Evolutionary conservation across 2,329 filamentous ascomycete species (phyloP), one percentile per base, ranked within the genome.

Genomic region (Ophiostoma sp.): DNA sequence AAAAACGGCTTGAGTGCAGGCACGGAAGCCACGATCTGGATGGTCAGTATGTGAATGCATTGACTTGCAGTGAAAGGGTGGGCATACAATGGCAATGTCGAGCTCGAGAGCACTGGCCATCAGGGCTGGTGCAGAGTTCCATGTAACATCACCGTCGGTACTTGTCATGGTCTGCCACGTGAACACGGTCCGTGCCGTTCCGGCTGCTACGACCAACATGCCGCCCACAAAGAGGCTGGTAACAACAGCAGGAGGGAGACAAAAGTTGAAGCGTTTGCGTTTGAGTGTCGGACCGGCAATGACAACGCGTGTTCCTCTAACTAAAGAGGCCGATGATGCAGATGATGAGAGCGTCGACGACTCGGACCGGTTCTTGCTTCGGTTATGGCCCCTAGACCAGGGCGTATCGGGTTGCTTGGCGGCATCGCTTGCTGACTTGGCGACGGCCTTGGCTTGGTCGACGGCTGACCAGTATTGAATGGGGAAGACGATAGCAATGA

Each of bases 1-100:
- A 63, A 63, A 25, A 63, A 63, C n/a, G 59, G 59, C 4, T 63
- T 63, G 19, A 63, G 59, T 8, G 59, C 59, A n/a, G 59, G 59
- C 8, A 63, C 17, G 4, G 59, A 63, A 3, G 59, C 59, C 19
- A 63, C 59, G 2, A 63, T 36, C 59, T 63, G 3, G 8, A 12
- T 1, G 9, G 59, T 63, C 33, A 63, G 33, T 25, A 63, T 12
- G 9, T 22, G 3, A 11, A 42, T 33, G 12, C 3, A 12, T 22
- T 15, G 8, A 39, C 8, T 39, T 4, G 19, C n/a, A 12, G 19
- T 15, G 5, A 25, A 6, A 39, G 19, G 33, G 19, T n/a, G 11
- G 19, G 42, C 59, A 12, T 42, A 42, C 59, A 63, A 63, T 63
- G 3, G 33, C 59, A 42, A 42, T 42, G 11, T 39, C 4, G 33